These are phyloP conservation scores for Tremella yokohamensis DNA, from an alignment of 768 basidiomycete genomes.

Conservation along the genomic window DNA sequence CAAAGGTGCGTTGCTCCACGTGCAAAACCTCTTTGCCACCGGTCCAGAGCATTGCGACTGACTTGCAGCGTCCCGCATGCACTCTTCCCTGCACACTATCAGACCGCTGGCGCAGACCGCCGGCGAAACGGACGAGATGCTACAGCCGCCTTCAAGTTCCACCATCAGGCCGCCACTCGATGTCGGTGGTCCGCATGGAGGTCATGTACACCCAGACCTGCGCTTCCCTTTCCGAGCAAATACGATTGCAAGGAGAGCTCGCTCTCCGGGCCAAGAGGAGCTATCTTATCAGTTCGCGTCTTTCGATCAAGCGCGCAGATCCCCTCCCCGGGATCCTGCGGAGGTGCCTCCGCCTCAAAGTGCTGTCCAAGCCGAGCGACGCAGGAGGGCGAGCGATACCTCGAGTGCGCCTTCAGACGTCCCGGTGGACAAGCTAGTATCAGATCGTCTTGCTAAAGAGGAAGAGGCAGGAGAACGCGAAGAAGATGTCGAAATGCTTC, in stretches of 20 bases:
- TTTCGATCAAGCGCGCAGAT: neutral
- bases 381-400: neutral
- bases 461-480: conserved; percentile 25
- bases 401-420: neutral
- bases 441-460: conserved; percentile 27
- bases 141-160: neutral
- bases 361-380: neutral
- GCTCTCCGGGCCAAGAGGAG: conserved; percentile 30
- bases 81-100: conserved; percentile 44
- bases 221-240: conserved; percentile 45
- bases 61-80: conserved; percentile 27
- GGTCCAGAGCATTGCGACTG: neutral
- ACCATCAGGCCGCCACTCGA: conserved; percentile 4
- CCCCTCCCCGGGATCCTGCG: neutral
- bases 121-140: conserved; percentile 5
- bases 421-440: conserved; percentile 11
- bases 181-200: conserved; percentile 5
- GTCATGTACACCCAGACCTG: conserved; percentile 10
- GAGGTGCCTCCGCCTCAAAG: conserved; percentile 1
- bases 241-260: conserved; percentile 41
- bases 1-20: conserved; percentile 18
- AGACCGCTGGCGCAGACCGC: conserved; percentile 22
- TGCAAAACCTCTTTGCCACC: neutral
- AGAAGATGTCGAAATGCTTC: conserved; percentile 29
- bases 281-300: conserved; percentile 31